Conservation (phyloP, 192 early-diverging fungal species). For the Podila minutissima region DNA sequence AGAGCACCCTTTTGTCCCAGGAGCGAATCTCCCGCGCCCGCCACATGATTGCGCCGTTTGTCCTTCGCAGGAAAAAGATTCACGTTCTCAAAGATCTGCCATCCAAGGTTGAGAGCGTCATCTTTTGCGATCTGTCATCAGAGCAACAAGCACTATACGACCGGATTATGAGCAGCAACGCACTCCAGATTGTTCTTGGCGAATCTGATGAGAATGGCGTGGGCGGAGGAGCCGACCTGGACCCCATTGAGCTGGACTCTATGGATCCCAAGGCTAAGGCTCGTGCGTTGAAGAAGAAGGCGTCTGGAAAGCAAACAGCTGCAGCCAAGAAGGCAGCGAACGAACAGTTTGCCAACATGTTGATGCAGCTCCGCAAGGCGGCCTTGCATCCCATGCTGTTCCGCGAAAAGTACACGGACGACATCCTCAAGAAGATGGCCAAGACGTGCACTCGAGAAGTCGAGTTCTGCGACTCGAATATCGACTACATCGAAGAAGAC, state of each 20-base stretch:
- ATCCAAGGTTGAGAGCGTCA: constrained; percentile 63
- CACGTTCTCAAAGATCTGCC: constrained; percentile 77
- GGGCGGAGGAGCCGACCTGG: constrained; percentile 10
- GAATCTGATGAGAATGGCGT: not conserved
- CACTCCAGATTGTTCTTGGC: constrained; percentile 11
- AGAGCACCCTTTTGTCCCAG: constrained; percentile 54
- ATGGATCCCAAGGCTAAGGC: constrained; percentile 21
- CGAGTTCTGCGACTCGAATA: constrained; percentile 78
- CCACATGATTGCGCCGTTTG: constrained; percentile 89
- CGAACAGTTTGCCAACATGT: constrained; percentile 58
- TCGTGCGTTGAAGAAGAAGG: constrained; percentile 12
- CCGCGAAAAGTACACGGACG: constrained; percentile 68
- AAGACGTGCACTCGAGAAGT: constrained; percentile 73
- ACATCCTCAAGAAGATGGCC: constrained; percentile 70
- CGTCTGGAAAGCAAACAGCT: constrained; percentile 4
- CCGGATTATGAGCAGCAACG: constrained; percentile 47
- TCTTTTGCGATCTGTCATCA: constrained; percentile 58
- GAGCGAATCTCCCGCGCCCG: constrained; percentile 82
- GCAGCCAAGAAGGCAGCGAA: constrained; percentile 2
- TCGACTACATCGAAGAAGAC: constrained; percentile 83
- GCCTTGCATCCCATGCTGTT: constrained; percentile 87
- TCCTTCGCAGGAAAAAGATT: constrained; percentile 82
- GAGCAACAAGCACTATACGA: constrained; percentile 67
- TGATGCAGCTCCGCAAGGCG: constrained; percentile 89
- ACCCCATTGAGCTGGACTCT: constrained; percentile 26